Evolutionary conservation across 1,284 basidiomycete species (phyloP).

Genomic region (Coniferiporia sulphurascens): DNA sequence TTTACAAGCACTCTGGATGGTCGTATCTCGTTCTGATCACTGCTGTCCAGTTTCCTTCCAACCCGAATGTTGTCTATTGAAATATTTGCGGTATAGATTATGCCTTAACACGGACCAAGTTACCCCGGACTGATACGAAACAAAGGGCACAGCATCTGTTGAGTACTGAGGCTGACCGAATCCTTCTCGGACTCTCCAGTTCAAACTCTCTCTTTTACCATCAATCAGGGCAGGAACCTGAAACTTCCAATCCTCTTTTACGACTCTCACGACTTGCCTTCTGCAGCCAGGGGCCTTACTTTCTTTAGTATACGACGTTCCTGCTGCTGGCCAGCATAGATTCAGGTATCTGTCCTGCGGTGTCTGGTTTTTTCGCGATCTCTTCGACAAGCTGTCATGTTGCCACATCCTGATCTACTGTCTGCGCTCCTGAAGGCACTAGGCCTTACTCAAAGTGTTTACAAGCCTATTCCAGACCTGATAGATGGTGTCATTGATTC

Average conservation of each 20-base stretch:
- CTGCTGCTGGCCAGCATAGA: background rate
- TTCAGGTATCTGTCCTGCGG: background rate
- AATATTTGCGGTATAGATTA: too few relatives aligned
- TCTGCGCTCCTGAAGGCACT: conserved; percentile 30
- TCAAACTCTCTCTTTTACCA: conserved; percentile 4
- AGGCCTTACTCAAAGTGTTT: conserved; percentile 32
- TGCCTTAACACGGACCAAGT: too few relatives aligned
- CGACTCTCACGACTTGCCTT: background rate
- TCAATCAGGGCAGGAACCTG: conserved; percentile 11
- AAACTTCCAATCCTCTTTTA: too few relatives aligned
- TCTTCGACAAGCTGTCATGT: conserved; percentile 23
- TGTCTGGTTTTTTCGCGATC: background rate
- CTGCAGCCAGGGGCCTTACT: conserved; percentile 7
- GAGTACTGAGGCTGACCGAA: too few relatives aligned
- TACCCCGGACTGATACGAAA: too few relatives aligned
- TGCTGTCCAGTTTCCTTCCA: too few relatives aligned
- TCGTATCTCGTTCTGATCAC: too few relatives aligned
- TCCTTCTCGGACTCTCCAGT: background rate
- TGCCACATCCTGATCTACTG: conserved; percentile 25
- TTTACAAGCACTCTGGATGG: too few relatives aligned
- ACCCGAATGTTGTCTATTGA: too few relatives aligned
- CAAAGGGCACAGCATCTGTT: too few relatives aligned
- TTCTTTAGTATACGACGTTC: too few relatives aligned
- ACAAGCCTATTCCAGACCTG: conserved; percentile 32
- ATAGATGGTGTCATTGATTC: conserved; percentile 11